Percentiles rank a stretch among this genome's conserved stretches.
Evolutionary conservation across 208 protist genomes (phyloP).

Genomic region (Endotrypanum monterogeii): DNA sequence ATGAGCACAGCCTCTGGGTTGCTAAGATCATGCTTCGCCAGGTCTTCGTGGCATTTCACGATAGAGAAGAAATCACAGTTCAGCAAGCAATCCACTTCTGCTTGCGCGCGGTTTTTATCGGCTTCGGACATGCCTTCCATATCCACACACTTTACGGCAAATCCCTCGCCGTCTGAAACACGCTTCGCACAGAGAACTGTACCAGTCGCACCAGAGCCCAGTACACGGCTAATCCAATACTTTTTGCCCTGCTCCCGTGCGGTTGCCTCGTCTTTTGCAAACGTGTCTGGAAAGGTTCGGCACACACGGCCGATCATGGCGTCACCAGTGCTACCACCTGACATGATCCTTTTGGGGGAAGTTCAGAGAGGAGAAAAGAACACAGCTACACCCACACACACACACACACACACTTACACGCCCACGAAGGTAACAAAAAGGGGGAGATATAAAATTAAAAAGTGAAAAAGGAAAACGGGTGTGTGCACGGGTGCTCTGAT

Average conservation of each 20-base stretch:
- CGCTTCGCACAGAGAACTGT: constrained; percentile 67
- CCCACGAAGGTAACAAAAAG: background rate
- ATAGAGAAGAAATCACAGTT: constrained; percentile 85
- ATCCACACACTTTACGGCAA: constrained; percentile 76
- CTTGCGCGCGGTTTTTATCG: constrained; percentile 69
- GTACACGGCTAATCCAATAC: constrained; percentile 81
- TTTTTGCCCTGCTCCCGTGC: constrained; percentile 58
- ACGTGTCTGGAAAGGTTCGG: constrained; percentile 59
- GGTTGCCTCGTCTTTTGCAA: constrained; percentile 71
- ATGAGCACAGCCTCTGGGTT: constrained; percentile 58
- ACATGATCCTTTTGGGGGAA: constrained; percentile 28
- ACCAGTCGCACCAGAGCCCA: constrained; percentile 66
- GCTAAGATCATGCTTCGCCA: constrained; percentile 51
- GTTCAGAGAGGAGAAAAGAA: background rate
- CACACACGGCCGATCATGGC: constrained; percentile 78
- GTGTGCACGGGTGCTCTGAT: background rate
- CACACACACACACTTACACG: constrained; percentile 4
- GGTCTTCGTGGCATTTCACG: constrained; percentile 79
- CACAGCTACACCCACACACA: background rate
- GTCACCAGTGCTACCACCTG: constrained; percentile 43
- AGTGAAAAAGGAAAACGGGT: constrained; percentile 14
- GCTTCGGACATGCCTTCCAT: constrained; percentile 77
- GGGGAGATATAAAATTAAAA: background rate
- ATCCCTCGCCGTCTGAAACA: constrained; percentile 48
- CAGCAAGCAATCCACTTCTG: constrained; percentile 69